These are phyloP conservation scores for Lactifluus pinguis DNA, from an alignment of 768 basidiomycete species.

Conservation along the genomic window DNA sequence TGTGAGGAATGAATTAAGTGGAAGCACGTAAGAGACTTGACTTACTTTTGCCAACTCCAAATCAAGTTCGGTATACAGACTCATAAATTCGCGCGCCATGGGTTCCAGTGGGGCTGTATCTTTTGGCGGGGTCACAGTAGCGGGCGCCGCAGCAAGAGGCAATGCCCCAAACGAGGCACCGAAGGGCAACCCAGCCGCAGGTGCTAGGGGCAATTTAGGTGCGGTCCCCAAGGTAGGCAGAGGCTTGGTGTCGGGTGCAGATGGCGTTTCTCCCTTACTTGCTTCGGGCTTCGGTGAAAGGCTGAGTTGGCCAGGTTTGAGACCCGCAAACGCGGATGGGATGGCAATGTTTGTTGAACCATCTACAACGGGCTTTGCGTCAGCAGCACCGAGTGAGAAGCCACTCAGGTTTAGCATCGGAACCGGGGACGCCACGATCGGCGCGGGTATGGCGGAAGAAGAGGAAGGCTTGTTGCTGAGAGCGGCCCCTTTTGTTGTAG, in stretches of 20 bases:
- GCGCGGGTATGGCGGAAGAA: background rate
- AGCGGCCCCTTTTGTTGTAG: background rate
- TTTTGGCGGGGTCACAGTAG: constrained; percentile 5
- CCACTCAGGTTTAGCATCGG: background rate
- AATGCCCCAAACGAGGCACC: background rate
- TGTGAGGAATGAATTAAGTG: background rate
- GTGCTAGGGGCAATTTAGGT: background rate
- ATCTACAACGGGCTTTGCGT: background rate
- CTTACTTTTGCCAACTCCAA: constrained; percentile 55
- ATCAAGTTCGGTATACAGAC: constrained; percentile 38
- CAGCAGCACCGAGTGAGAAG: background rate
- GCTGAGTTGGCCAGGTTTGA: background rate
- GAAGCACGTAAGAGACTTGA: constrained; percentile 2
- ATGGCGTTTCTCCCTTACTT: background rate
- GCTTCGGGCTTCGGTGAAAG: constrained; percentile 8
- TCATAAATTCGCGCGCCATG: constrained; percentile 46
- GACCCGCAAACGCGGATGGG: background rate
- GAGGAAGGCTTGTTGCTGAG: background rate
- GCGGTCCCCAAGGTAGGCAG: background rate
- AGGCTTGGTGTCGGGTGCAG: background rate
- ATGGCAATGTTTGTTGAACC: background rate
- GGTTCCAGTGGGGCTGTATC: constrained; percentile 37
- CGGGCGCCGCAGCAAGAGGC: background rate
- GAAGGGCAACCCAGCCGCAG: constrained; percentile 15
- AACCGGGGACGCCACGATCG: background rate